A percentile compares a stretch with the other conserved stretches of the same genome.
Conservation (phyloP, 2,329 filamentous ascomycete species). For the Cladosporium velox region DNA sequence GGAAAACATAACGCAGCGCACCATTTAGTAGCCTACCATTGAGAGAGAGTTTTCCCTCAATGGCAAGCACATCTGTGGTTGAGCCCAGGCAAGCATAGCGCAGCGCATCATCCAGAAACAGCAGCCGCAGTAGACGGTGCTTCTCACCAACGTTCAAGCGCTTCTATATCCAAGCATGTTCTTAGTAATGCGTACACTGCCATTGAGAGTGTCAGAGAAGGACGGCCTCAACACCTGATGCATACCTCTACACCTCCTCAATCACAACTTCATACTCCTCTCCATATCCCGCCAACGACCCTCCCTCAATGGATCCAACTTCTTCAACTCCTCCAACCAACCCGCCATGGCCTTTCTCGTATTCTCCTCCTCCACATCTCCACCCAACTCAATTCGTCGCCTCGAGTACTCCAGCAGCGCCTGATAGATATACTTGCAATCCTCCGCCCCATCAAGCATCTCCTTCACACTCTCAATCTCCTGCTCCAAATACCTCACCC, state of each 20-base stretch:
- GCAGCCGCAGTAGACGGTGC: background rate
- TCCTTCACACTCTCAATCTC: conserved; percentile 77
- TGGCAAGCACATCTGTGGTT: background rate
- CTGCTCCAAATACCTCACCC: conserved; percentile 63
- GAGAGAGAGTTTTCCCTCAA: background rate
- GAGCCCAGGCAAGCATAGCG: background rate
- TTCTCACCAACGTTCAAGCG: background rate
- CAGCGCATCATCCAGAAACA: background rate
- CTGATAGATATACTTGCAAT: conserved; percentile 89
- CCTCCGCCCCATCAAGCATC: conserved; percentile 62
- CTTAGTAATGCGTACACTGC: background rate
- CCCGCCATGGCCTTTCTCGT: conserved; percentile 45
- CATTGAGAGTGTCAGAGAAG: background rate
- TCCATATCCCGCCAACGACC: conserved; percentile 76
- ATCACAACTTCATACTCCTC: conserved; percentile 45
- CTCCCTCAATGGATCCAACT: conserved; percentile 71
- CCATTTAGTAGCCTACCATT: background rate
- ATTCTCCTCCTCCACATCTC: conserved; percentile 42
- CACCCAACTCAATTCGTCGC: conserved; percentile 56
- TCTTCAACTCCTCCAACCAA: conserved; percentile 65
- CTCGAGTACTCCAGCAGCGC: conserved; percentile 75
- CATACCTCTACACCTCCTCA: conserved; percentile 24
- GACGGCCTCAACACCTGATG: background rate
- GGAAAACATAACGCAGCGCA: background rate
- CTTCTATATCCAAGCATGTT: too few relatives aligned